Conservation (phyloP, 1,139 yeast species). For the Pichia sp. region DNA sequence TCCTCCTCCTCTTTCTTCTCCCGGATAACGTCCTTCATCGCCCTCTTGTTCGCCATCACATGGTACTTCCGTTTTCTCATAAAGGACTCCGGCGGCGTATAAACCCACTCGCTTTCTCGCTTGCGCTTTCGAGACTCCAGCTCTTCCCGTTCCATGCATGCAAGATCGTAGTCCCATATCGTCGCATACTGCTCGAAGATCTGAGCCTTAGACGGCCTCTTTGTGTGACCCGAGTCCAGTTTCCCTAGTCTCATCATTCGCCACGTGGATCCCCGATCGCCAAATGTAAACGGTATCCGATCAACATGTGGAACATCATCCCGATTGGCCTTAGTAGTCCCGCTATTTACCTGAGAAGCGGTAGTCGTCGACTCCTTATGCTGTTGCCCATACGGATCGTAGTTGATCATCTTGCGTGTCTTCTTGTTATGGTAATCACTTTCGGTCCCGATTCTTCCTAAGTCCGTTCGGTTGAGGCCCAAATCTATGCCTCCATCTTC, state of each 20-base stretch:
- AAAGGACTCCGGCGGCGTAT: conserved; percentile 24
- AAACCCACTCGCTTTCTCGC: conserved; percentile 17
- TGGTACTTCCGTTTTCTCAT: conserved; percentile 10
- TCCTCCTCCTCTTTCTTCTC: neutral
- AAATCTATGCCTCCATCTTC: conserved; percentile 16
- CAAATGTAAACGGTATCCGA: conserved; percentile 29
- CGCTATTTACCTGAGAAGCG: neutral
- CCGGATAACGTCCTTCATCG: conserved; percentile 12
- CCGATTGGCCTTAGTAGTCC: neutral
- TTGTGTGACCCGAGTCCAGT: conserved; percentile 5
- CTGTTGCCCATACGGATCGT: conserved; percentile 1
- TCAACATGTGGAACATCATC: neutral
- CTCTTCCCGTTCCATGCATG: conserved; percentile 33
- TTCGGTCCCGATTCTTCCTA: neutral
- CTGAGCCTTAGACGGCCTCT: conserved; percentile 15
- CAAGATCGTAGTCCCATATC: conserved; percentile 25
- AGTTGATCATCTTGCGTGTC: conserved; percentile 12
- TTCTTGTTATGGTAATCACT: neutral
- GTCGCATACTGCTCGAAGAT: conserved; percentile 16
- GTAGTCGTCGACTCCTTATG: neutral
- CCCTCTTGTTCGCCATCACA: conserved; percentile 4
- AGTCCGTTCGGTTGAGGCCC: conserved; percentile 11
- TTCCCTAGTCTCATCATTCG: conserved; percentile 33
- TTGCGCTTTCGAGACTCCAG: conserved; percentile 22
- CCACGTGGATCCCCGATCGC: conserved; percentile 36